Conservation (phyloP, 1,139 yeast species). For the Yamadazyma friedrichii region DNA sequence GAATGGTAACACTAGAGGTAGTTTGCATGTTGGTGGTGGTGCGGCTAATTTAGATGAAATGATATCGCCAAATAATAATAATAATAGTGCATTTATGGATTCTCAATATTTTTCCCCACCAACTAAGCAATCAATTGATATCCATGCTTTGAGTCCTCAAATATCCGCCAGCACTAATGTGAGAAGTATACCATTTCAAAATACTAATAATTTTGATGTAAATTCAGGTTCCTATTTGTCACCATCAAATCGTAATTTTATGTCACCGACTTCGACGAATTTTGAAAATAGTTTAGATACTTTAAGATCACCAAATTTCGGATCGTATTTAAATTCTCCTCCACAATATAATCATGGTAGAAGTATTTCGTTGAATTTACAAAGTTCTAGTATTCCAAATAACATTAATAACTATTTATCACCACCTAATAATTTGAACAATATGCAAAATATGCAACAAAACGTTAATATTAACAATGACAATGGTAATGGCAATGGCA, state of each 20-base stretch:
- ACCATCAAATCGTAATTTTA: conserved; percentile 22
- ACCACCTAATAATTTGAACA: conserved; percentile 19
- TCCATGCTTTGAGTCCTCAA: conserved; percentile 28
- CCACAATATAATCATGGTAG: conserved; percentile 23
- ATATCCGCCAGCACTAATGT: conserved; percentile 31
- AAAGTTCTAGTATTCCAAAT: conserved; percentile 28
- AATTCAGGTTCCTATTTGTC: conserved; percentile 25
- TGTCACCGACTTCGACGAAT: conserved; percentile 21
- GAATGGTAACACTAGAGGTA: neutral
- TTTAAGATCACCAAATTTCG: conserved; percentile 28
- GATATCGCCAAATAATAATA: conserved; percentile 30
- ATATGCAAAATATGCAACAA: neutral
- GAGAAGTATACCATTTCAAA: conserved; percentile 25
- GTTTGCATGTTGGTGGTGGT: neutral
- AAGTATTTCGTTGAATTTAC: conserved; percentile 10
- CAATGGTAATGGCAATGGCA: neutral
- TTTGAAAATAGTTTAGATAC: conserved; percentile 28
- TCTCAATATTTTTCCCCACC: conserved; percentile 47
- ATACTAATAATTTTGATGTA: conserved; percentile 19
- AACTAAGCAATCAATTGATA: conserved; percentile 16
- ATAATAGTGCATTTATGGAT: conserved; percentile 26
- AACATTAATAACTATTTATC: conserved; percentile 22
- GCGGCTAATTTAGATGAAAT: conserved; percentile 34
- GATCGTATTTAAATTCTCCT: conserved; percentile 37
- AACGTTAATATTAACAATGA: neutral